These are phyloP conservation scores for Auxenochlorella pyrenoidosa DNA, from an alignment of 139 green algal species.

Conservation along the genomic window DNA sequence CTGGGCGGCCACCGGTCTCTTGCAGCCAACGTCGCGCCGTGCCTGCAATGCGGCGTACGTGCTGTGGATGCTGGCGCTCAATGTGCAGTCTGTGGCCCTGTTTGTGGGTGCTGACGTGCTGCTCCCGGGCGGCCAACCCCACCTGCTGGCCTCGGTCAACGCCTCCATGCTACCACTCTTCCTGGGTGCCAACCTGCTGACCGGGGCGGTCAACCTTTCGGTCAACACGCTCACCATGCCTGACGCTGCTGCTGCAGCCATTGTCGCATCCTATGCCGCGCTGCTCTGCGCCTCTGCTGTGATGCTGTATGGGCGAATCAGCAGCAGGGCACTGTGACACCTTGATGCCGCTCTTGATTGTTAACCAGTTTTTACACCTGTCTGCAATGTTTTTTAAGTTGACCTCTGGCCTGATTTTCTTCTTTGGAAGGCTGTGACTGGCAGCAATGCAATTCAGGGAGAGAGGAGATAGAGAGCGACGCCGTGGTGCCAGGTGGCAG, in stretches of 20 bases:
- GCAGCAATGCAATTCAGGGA: no score
- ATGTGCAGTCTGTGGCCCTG: conserved; percentile 53
- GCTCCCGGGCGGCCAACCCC: conserved; percentile 2
- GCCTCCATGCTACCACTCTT: conserved; percentile 75
- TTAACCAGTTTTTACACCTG: no score
- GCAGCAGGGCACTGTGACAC: neutral
- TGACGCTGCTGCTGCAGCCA: conserved; percentile 26
- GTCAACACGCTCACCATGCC: conserved; percentile 68
- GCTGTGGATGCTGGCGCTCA: conserved; percentile 74
- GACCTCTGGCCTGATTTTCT: no score
- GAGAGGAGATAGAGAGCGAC: neutral
- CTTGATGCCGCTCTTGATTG: no score
- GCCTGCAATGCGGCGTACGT: conserved; percentile 85
- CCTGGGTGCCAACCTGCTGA: conserved; percentile 84
- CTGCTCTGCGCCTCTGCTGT: neutral
- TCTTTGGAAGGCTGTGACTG: no score
- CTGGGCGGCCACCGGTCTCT: neutral
- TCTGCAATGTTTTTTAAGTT: no score
- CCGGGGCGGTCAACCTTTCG: conserved; percentile 65
- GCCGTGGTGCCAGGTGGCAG: no score
- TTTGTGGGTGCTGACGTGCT: conserved; percentile 18
- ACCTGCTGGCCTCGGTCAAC: conserved; percentile 51
- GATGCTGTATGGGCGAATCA: neutral
- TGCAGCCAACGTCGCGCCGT: conserved; percentile 74
- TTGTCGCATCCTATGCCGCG: conserved; percentile 40